Percentiles rank a stretch among this genome's conserved stretches.
Conservation (phyloP, 345 rosid species). For the Bruguiera parviflora region DNA sequence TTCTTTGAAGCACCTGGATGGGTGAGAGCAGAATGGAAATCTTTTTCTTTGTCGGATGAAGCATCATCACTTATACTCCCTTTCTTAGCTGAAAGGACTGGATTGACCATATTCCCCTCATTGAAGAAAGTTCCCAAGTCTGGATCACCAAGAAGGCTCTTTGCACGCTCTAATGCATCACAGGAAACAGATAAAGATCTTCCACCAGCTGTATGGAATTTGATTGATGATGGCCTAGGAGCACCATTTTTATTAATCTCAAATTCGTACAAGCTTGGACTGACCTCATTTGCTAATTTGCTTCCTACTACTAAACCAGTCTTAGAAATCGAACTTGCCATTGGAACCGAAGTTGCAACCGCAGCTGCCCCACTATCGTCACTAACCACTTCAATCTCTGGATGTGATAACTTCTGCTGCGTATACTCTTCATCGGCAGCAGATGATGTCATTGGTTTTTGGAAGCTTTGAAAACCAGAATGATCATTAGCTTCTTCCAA, state of each 20-base stretch:
- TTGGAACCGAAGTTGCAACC: constrained; percentile 27
- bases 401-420: constrained; percentile 18
- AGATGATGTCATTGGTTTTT: constrained; percentile 23
- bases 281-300: constrained; percentile 21
- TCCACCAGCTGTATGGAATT: constrained; percentile 87
- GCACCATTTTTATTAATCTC: constrained; percentile 30
- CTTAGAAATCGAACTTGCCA: constrained; percentile 29
- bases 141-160: constrained; percentile 88
- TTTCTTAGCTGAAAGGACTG: constrained; percentile 29
- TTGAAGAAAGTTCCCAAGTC: constrained; percentile 56
- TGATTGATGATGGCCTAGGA: constrained; percentile 51
- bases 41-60: constrained; percentile 41
- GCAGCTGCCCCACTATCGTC: constrained; percentile 16
- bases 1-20: constrained; percentile 41
- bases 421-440: constrained; percentile 21
- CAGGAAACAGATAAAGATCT: constrained; percentile 80
- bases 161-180: constrained; percentile 82
- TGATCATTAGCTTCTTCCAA: constrained; percentile 41
- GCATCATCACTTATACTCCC: constrained; percentile 28
- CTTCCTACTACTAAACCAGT: constrained; percentile 29
- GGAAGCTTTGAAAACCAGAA: constrained; percentile 32
- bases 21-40: constrained; percentile 25
- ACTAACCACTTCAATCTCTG: constrained; percentile 19
- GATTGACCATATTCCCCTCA: constrained; percentile 38
- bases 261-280: constrained; percentile 23